A percentile compares a stretch with the other conserved stretches of the same genome.
Evolutionary conservation across 2,329 filamentous ascomycete genomes (phyloP).

Genomic region (Aspergillus candidus): DNA sequence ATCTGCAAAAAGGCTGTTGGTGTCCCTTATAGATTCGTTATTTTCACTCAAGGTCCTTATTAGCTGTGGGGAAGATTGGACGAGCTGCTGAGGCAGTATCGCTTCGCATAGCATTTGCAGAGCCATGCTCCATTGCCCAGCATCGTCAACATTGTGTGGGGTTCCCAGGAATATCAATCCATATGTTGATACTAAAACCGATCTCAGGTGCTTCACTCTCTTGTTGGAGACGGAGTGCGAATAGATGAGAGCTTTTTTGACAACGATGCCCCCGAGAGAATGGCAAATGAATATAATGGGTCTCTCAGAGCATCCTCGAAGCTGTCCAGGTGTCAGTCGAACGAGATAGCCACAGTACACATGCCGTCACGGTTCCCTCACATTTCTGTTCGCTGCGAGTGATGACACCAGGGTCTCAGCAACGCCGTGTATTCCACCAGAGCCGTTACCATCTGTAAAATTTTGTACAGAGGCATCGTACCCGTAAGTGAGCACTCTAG

Average conservation of each 20-base stretch:
- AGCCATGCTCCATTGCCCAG: constrained; percentile 61
- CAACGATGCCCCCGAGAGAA: constrained; percentile 65
- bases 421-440: constrained; percentile 64
- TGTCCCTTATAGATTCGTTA: constrained; percentile 67
- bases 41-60: constrained; percentile 66
- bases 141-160: constrained; percentile 63
- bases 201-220: constrained; percentile 58
- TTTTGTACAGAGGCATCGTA: constrained; percentile 62
- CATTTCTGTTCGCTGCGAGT: constrained; percentile 57
- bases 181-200: constrained; percentile 68
- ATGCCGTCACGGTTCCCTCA: constrained; percentile 16
- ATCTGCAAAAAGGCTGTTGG: constrained; percentile 68
- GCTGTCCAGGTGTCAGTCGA: constrained; percentile 19
- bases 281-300: constrained; percentile 73
- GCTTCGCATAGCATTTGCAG: constrained; percentile 63
- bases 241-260: constrained; percentile 64
- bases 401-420: constrained; percentile 62
- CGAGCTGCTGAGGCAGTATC: constrained; percentile 58
- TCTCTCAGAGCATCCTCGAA: constrained; percentile 47
- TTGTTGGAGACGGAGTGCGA: constrained; percentile 56
- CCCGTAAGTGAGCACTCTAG: constrained; percentile 65
- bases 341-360: not conserved
- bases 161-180: constrained; percentile 72
- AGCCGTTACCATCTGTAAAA: constrained; percentile 50
- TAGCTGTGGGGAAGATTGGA: constrained; percentile 62